phyloP scores from a whole-genome alignment of 2,329 filamentous ascomycete species.

The Fusarium globosum region DNA sequence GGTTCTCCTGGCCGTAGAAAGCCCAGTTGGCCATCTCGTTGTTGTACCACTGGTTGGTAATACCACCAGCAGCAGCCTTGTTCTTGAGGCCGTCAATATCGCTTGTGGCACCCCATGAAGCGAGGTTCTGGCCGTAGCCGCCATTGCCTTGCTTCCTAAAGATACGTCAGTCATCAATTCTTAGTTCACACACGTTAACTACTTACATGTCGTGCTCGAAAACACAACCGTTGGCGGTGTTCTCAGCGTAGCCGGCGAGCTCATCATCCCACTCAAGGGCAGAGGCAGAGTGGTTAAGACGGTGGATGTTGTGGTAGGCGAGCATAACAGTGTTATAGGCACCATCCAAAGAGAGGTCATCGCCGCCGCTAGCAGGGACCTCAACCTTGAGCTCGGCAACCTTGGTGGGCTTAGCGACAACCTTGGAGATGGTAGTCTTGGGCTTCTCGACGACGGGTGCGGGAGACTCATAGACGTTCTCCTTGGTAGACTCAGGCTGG shows the following conservation, averaged over 20 bases:
- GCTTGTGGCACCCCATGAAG: conserved; percentile 64
- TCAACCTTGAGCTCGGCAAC: conserved; percentile 20
- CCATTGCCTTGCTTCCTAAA: conserved; percentile 66
- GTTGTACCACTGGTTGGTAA: conserved; percentile 91
- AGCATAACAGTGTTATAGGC: conserved; percentile 59
- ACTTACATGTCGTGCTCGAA: conserved; percentile 83
- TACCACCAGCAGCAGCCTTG: conserved; percentile 71
- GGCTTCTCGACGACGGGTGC: conserved; percentile 26
- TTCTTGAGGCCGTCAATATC: conserved; percentile 55
- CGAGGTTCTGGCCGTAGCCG: conserved; percentile 93
- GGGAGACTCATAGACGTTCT: conserved; percentile 9
- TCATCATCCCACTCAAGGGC: conserved; percentile 73
- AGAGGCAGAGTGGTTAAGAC: conserved; percentile 79
- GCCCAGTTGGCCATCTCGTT: conserved; percentile 72
- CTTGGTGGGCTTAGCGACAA: conserved; percentile 18
- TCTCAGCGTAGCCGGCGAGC: conserved; percentile 72
- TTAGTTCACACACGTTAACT: background rate
- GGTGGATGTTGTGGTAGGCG: conserved; percentile 87
- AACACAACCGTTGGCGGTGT: conserved; percentile 73
- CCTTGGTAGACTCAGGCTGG: conserved; percentile 4
- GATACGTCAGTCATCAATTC: conserved; percentile 47
- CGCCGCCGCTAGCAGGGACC: conserved; percentile 3
- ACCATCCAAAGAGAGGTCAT: conserved; percentile 23
- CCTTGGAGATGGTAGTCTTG: conserved; percentile 22
- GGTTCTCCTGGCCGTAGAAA: conserved; percentile 67